These are phyloP conservation scores for Neocatenulostroma microsporum DNA, from an alignment of 2,329 filamentous ascomycete genomes.

Conservation along the genomic window DNA sequence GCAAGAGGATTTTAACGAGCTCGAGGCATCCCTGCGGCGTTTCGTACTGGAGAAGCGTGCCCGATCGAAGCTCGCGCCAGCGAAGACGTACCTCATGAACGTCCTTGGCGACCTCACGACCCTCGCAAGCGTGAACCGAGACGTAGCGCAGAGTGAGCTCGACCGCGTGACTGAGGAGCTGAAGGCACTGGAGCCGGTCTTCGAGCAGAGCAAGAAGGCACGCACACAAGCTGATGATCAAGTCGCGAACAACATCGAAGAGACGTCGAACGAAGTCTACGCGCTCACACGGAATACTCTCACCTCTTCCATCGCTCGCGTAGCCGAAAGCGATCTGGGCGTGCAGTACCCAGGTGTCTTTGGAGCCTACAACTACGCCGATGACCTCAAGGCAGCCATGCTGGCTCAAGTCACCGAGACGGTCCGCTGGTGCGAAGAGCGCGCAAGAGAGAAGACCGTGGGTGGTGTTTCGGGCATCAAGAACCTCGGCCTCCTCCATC, in stretches of 20 bases:
- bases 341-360: conserved; percentile 82
- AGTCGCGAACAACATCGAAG: conserved; percentile 74
- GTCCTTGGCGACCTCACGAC: conserved; percentile 79
- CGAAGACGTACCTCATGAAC: conserved; percentile 91
- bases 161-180: conserved; percentile 75
- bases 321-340: conserved; percentile 69
- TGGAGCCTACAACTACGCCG: conserved; percentile 81
- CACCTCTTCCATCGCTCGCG: conserved; percentile 63
- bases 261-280: conserved; percentile 79
- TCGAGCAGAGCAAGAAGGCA: conserved; percentile 75
- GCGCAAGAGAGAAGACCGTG: conserved; percentile 70
- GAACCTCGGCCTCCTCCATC: conserved; percentile 75
- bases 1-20: conserved; percentile 76
- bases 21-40: conserved; percentile 80
- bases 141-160: conserved; percentile 78
- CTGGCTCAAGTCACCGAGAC: conserved; percentile 75
- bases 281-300: conserved; percentile 70
- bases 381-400: conserved; percentile 88
- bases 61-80: conserved; percentile 88
- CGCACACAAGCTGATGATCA: conserved; percentile 71
- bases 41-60: conserved; percentile 96
- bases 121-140: conserved; percentile 76
- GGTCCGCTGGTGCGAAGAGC: conserved; percentile 73
- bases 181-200: conserved; percentile 71
- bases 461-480: conserved; percentile 80